Conservation (phyloP, 345 rosid species). For the Fremontodendron californicum region DNA sequence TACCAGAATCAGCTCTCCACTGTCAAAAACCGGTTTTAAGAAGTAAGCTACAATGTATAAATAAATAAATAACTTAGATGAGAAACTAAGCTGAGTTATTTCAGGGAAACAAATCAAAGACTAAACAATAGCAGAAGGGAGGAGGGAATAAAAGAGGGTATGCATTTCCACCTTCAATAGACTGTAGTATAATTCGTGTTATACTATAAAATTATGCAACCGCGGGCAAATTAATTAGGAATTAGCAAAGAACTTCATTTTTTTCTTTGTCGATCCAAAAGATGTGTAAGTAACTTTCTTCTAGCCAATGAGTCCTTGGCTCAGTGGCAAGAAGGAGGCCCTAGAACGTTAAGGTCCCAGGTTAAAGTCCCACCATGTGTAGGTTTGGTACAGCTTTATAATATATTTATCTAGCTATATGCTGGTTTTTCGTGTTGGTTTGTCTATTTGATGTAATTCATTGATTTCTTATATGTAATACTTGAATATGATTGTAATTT, state of each 20-base stretch:
- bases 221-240: neutral
- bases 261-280: too few species aligned
- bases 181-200: neutral
- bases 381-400: too few species aligned
- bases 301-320: neutral
- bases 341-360: too few species aligned
- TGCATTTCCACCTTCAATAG: neutral
- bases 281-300: neutral
- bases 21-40: slow-evolving; percentile 30
- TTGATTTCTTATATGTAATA: too few species aligned
- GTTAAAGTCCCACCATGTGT: too few species aligned
- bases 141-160: neutral
- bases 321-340: too few species aligned
- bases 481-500: too few species aligned
- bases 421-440: too few species aligned
- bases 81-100: too few species aligned
- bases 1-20: slow-evolving; percentile 71
- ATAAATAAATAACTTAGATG: neutral
- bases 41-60: neutral
- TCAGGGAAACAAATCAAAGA: too few species aligned
- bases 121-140: neutral
- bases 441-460: too few species aligned
- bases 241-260: neutral
- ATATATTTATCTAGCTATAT: too few species aligned
- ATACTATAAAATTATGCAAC: neutral